Conservation (phyloP, 2,329 filamentous ascomycete genomes). For the Macrophomina tecta region DNA sequence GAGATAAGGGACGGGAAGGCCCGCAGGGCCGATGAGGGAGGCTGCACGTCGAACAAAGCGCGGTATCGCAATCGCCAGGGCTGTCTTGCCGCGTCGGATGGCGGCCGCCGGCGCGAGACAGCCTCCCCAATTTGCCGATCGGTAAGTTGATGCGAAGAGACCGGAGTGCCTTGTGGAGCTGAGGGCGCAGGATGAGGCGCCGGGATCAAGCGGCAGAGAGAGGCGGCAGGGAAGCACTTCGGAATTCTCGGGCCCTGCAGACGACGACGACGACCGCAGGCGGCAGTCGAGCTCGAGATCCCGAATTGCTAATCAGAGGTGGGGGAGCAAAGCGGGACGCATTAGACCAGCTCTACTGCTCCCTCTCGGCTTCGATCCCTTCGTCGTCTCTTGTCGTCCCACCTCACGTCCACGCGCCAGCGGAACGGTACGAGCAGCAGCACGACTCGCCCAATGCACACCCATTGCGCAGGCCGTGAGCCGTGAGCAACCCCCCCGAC, state of each 20-base stretch:
- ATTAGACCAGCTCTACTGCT: no score
- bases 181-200: neutral
- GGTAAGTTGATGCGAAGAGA: neutral
- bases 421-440: neutral
- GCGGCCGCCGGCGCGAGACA: neutral
- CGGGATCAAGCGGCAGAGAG: neutral
- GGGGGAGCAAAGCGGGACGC: neutral
- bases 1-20: slow-evolving; percentile 22
- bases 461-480: slow-evolving; percentile 8
- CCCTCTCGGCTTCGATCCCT: neutral
- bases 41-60: slow-evolving; percentile 23
- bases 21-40: neutral
- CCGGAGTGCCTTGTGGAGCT: neutral
- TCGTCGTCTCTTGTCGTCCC: neutral
- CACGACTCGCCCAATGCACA: slow-evolving; percentile 13
- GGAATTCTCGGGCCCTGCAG: neutral
- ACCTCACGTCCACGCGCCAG: neutral
- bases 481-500: slow-evolving; percentile 9
- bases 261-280: neutral
- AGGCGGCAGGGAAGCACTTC: neutral
- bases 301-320: slow-evolving; percentile 21
- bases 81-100: slow-evolving; percentile 6
- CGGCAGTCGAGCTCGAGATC: slow-evolving; percentile 4
- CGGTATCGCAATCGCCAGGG: slow-evolving; percentile 7
- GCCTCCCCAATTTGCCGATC: slow-evolving; percentile 1